phyloP scores from a whole-genome alignment of 179 eudicot genomes.

The Beta macrorhiza region DNA sequence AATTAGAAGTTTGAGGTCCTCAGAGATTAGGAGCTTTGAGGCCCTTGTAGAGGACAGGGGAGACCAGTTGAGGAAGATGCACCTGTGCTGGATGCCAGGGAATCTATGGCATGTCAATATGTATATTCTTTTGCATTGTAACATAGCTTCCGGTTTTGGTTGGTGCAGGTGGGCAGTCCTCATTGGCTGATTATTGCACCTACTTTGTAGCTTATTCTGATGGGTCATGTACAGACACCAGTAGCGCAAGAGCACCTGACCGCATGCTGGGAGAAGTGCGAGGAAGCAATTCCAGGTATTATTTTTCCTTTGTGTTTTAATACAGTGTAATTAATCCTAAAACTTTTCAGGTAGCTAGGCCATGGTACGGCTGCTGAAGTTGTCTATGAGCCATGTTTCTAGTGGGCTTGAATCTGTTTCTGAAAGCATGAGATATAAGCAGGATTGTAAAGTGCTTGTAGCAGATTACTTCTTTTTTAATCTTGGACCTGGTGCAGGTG shows the following conservation, averaged over 20 bases:
- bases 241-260: conserved; percentile 93
- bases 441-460: conserved; percentile 4
- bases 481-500: conserved; percentile 49
- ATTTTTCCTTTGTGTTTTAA: conserved; percentile 1
- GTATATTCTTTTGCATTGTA: neutral
- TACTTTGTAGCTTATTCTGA: conserved; percentile 96
- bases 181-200: conserved; percentile 97
- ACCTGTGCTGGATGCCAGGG: too few species aligned
- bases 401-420: conserved; percentile 7
- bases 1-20: too few species aligned
- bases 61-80: too few species aligned
- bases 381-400: neutral
- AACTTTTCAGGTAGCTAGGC: neutral
- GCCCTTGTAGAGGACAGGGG: neutral
- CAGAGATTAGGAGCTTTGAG: neutral
- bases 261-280: conserved; percentile 95
- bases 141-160: conserved; percentile 16
- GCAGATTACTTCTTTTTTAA: neutral
- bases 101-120: neutral
- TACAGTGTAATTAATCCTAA: neutral
- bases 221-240: conserved; percentile 94
- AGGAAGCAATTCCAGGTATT: conserved; percentile 83
- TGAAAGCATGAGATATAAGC: neutral
- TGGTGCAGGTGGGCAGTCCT: conserved; percentile 92
- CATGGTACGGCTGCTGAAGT: neutral